Evolutionary conservation across 148 eudicot genomes (phyloP).

Genomic region (Oxyria digyna): DNA sequence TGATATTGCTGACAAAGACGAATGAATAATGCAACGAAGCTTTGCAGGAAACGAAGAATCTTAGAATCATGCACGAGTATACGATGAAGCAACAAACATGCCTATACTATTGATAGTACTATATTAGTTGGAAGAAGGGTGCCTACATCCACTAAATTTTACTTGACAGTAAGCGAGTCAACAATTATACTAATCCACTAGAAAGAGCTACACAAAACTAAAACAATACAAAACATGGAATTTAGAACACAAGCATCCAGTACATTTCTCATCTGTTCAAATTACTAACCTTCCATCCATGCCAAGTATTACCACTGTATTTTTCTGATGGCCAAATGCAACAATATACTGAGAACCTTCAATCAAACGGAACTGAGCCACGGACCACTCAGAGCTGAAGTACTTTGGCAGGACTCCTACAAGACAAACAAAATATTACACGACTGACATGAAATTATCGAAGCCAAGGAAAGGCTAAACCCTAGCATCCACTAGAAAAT

Average conservation of each 20-base stretch:
- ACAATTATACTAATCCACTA: not conserved
- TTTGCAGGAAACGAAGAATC: not conserved
- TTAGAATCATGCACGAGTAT: not conserved
- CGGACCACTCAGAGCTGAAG: conserved; percentile 91
- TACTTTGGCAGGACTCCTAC: conserved; percentile 79
- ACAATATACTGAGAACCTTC: conserved; percentile 73
- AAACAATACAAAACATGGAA: not conserved
- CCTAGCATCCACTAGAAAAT: too few relatives aligned
- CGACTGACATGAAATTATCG: not conserved
- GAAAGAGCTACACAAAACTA: not conserved
- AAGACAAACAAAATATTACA: conserved; percentile 7
- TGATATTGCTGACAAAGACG: too few relatives aligned
- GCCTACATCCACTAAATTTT: not conserved
- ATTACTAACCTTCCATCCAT: conserved; percentile 76
- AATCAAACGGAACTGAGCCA: conserved; percentile 67
- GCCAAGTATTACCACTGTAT: conserved; percentile 62
- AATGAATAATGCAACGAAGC: too few relatives aligned
- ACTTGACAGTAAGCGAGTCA: not conserved
- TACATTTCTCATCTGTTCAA: not conserved
- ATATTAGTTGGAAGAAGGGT: not conserved
- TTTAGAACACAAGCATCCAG: not conserved
- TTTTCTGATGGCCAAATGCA: conserved; percentile 89
- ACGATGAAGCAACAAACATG: not conserved
- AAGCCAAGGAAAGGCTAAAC: not conserved
- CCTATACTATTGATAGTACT: not conserved